These are phyloP conservation scores for Suhomyces sp. DNA, from an alignment of 805 yeast genomes.

Conservation along the genomic window DNA sequence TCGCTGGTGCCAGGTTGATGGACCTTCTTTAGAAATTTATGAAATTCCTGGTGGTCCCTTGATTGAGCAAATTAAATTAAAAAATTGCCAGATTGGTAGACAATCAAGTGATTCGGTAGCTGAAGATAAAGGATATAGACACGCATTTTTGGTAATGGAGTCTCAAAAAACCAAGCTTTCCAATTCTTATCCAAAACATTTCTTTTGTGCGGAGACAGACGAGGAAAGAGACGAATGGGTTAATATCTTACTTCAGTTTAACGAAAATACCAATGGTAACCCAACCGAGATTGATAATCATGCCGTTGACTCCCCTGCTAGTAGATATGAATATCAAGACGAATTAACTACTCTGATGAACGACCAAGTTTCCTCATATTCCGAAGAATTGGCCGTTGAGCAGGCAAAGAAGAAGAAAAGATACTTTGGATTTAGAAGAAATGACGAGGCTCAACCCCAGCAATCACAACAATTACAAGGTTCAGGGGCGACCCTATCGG, in stretches of 20 bases:
- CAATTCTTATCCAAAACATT: slow-evolving; percentile 49
- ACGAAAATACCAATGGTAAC: slow-evolving; percentile 14
- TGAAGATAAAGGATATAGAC: slow-evolving; percentile 51
- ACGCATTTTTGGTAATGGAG: slow-evolving; percentile 59
- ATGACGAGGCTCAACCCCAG: background rate
- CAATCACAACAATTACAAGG: background rate
- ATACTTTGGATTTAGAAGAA: slow-evolving; percentile 56
- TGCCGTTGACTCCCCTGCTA: slow-evolving; percentile 7
- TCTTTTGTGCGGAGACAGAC: slow-evolving; percentile 77
- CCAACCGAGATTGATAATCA: slow-evolving; percentile 1
- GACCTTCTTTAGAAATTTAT: slow-evolving; percentile 53
- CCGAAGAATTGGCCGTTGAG: slow-evolving; percentile 13
- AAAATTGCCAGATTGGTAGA: slow-evolving; percentile 56
- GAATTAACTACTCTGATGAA: slow-evolving; percentile 6
- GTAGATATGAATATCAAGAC: slow-evolving; percentile 15
- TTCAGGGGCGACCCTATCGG: too few species aligned
- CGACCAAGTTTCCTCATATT: slow-evolving; percentile 9
- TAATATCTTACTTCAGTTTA: slow-evolving; percentile 37
- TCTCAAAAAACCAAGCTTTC: slow-evolving; percentile 35
- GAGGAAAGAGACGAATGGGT: slow-evolving; percentile 77
- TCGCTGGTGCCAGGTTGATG: slow-evolving; percentile 66
- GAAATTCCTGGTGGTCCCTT: slow-evolving; percentile 57
- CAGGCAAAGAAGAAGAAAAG: slow-evolving; percentile 54
- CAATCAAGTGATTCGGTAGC: slow-evolving; percentile 45
- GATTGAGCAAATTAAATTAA: slow-evolving; percentile 51